phyloP scores from a whole-genome alignment of 2,329 filamentous ascomycete species.

The Cylindrodendrum hubeiense region DNA sequence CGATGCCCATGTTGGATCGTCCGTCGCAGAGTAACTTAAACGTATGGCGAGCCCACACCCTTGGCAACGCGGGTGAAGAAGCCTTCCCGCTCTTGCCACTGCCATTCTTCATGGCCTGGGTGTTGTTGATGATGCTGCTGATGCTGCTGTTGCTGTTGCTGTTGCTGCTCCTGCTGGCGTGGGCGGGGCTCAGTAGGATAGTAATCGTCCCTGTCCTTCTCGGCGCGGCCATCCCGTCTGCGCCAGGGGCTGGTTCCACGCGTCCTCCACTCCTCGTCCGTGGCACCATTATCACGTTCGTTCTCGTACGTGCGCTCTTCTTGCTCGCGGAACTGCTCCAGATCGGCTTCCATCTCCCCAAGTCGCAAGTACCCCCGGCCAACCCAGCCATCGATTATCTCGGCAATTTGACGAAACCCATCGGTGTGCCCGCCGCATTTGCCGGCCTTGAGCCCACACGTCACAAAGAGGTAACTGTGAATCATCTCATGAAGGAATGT shows the following conservation, averaged over 20 bases:
- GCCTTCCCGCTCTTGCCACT: slow-evolving; percentile 51
- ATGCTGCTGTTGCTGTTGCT: background rate
- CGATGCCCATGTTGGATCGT: slow-evolving; percentile 29
- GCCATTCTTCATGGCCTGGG: slow-evolving; percentile 45
- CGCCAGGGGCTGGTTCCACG: slow-evolving; percentile 29
- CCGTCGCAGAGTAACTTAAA: slow-evolving; percentile 40
- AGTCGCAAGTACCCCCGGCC: slow-evolving; percentile 67
- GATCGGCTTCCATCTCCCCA: slow-evolving; percentile 71
- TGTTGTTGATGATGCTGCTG: slow-evolving; percentile 4
- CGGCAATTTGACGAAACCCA: slow-evolving; percentile 70
- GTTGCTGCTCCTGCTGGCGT: slow-evolving; percentile 1
- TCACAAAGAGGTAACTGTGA: slow-evolving; percentile 75
- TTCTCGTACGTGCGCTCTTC: slow-evolving; percentile 31
- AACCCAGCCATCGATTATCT: slow-evolving; percentile 72
- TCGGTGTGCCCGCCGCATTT: slow-evolving; percentile 70
- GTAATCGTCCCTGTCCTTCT: slow-evolving; percentile 23
- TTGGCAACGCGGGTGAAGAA: slow-evolving; percentile 44
- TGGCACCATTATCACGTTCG: slow-evolving; percentile 35
- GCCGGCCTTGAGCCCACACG: slow-evolving; percentile 69
- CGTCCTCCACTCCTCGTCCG: slow-evolving; percentile 30
- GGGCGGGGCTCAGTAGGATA: slow-evolving; percentile 33
- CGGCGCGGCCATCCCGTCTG: slow-evolving; percentile 34
- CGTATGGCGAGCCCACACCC: slow-evolving; percentile 46
- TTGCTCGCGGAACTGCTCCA: slow-evolving; percentile 63
- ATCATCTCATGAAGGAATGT: slow-evolving; percentile 77